Evolutionary conservation across 1,139 yeast genomes (phyloP).

Genomic region (Pichia sp.): DNA sequence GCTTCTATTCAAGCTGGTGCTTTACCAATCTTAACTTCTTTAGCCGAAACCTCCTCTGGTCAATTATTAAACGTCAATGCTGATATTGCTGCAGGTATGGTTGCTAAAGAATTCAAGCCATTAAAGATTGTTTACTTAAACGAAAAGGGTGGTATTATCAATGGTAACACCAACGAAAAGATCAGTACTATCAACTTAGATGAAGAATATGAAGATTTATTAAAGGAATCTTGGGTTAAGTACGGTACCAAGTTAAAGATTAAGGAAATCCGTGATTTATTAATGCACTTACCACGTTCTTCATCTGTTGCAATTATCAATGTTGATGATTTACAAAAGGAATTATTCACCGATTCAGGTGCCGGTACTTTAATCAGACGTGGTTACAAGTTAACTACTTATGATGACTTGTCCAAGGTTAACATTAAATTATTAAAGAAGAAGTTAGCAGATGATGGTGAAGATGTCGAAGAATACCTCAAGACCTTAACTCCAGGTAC

Average conservation of each 20-base stretch:
- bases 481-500: slow-evolving; percentile 58
- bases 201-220: slow-evolving; percentile 88
- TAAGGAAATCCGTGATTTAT: slow-evolving; percentile 91
- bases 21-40: slow-evolving; percentile 90
- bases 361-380: slow-evolving; percentile 98
- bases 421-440: slow-evolving; percentile 18
- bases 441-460: slow-evolving; percentile 27
- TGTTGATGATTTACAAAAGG: slow-evolving; percentile 93
- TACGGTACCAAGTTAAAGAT: slow-evolving; percentile 97
- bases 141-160: slow-evolving; percentile 96
- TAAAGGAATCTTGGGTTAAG: slow-evolving; percentile 97
- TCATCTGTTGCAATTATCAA: slow-evolving; percentile 97
- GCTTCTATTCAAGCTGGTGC: slow-evolving; percentile 97
- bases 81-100: slow-evolving; percentile 98
- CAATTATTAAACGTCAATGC: slow-evolving; percentile 97
- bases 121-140: slow-evolving; percentile 92
- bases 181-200: slow-evolving; percentile 89
- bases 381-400: slow-evolving; percentile 81
- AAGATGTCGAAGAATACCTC: slow-evolving; percentile 80
- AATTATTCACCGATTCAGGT: slow-evolving; percentile 96
- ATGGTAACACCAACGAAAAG: slow-evolving; percentile 90
- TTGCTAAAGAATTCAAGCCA: slow-evolving; percentile 96
- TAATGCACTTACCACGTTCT: slow-evolving; percentile 93
- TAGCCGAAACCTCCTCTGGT: slow-evolving; percentile 96
- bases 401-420: slow-evolving; percentile 17